A percentile compares a stretch with the other conserved stretches of the same genome.
phyloP scores from a whole-genome alignment of 2,329 filamentous ascomycete species.

The Diaporthe eres region DNA sequence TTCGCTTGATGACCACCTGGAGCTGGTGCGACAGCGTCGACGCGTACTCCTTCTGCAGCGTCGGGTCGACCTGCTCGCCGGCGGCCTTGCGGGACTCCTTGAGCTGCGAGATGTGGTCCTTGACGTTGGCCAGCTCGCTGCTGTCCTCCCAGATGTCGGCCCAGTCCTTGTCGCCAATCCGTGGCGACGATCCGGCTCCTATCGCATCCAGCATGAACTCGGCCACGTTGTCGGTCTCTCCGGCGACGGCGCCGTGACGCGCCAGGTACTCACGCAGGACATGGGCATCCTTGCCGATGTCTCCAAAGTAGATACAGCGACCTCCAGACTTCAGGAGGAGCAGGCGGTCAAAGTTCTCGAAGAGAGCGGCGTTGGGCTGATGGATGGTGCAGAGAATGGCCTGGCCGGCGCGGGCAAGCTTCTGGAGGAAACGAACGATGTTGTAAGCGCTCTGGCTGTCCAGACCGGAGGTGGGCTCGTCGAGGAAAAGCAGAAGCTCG shows the following conservation, averaged over 20 bases:
- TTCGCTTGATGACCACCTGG: constrained; percentile 79
- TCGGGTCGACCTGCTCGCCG: constrained; percentile 59
- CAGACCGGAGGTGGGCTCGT: constrained; percentile 83
- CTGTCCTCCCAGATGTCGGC: constrained; percentile 83
- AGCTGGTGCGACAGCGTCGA: constrained; percentile 86
- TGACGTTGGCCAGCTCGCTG: constrained; percentile 76
- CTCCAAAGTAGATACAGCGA: constrained; percentile 87
- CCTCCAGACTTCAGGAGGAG: constrained; percentile 84
- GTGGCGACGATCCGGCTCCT: constrained; percentile 79
- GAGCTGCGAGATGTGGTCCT: constrained; percentile 76
- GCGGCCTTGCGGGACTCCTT: constrained; percentile 70
- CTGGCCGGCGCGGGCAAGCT: constrained; percentile 83
- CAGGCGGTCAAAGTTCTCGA: constrained; percentile 89
- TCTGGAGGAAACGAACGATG: constrained; percentile 83
- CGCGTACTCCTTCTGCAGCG: constrained; percentile 82
- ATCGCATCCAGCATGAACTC: constrained; percentile 92
- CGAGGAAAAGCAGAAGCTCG: constrained; percentile 81
- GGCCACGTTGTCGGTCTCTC: constrained; percentile 70
- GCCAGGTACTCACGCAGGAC: constrained; percentile 76
- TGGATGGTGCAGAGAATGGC: constrained; percentile 94
- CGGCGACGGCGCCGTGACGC: constrained; percentile 71
- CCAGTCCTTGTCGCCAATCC: constrained; percentile 84
- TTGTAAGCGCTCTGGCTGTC: constrained; percentile 82
- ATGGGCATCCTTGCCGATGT: constrained; percentile 82
- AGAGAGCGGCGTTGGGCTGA: constrained; percentile 87